These are phyloP conservation scores for Fraxinus baroniana DNA, from an alignment of 305 asterid species.

Conservation along the genomic window DNA sequence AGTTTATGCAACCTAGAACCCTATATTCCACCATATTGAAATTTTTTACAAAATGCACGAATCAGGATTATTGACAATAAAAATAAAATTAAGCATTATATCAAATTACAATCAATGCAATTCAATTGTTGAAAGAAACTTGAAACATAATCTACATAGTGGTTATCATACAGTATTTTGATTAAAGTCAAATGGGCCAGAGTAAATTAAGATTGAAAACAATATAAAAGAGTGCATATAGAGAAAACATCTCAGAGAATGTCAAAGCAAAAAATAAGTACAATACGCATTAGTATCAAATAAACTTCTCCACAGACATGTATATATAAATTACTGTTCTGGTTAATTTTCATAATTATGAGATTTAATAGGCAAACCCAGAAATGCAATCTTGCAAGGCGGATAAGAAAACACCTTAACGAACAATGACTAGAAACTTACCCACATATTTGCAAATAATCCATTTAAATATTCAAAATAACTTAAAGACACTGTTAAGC, in stretches of 20 bases:
- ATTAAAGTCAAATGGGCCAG: background rate
- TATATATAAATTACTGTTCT: background rate
- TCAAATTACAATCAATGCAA: no score
- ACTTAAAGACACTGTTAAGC: background rate
- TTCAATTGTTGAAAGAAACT: slow-evolving; percentile 5
- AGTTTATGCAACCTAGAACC: slow-evolving; percentile 64
- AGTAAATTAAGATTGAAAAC: background rate
- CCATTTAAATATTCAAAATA: slow-evolving; percentile 16
- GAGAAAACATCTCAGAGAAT: slow-evolving; percentile 19
- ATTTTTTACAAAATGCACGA: background rate
- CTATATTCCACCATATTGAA: slow-evolving; percentile 35
- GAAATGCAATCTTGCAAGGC: background rate
- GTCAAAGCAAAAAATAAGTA: background rate
- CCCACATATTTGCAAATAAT: background rate
- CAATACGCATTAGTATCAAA: background rate
- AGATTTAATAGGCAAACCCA: background rate
- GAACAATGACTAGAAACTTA: background rate
- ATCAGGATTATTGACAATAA: no score
- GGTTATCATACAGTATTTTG: background rate
- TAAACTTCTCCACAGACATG: background rate
- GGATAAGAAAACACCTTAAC: background rate
- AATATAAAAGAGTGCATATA: background rate
- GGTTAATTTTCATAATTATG: background rate
- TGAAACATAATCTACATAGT: background rate
- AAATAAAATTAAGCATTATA: no score